phyloP scores from a whole-genome alignment of 2,329 filamentous ascomycete species.

The Chalara sp. region DNA sequence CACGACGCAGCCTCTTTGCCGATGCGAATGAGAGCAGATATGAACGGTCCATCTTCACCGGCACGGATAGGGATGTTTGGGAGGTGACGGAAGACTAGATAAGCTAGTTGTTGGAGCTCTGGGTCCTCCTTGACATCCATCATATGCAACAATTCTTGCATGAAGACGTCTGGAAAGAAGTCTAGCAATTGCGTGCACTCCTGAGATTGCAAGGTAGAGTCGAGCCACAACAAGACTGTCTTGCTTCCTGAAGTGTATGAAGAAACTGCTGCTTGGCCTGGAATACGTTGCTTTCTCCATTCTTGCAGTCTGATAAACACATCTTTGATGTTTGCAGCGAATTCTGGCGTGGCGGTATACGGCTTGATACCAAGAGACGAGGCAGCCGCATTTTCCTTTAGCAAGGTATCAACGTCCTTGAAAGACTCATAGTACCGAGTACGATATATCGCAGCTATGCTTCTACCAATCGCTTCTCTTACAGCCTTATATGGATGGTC shows the following conservation, averaged over 20 bases:
- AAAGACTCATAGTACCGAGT: conserved; percentile 94
- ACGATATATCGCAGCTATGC: conserved; percentile 80
- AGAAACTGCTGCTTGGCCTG: conserved; percentile 88
- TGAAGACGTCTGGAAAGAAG: conserved; percentile 86
- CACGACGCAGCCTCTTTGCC: conserved; percentile 79
- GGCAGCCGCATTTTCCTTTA: conserved; percentile 69
- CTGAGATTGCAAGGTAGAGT: conserved; percentile 81
- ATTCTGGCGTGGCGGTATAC: conserved; percentile 72
- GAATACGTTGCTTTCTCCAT: conserved; percentile 78
- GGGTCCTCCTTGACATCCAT: conserved; percentile 99
- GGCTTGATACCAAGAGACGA: conserved; percentile 82
- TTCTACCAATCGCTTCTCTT: conserved; percentile 86
- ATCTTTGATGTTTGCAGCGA: conserved; percentile 61
- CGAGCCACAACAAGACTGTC: conserved; percentile 91
- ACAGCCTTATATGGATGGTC: conserved; percentile 98
- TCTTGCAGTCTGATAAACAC: conserved; percentile 75
- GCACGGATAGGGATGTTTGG: conserved; percentile 90
- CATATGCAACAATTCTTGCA: conserved; percentile 94
- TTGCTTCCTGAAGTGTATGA: conserved; percentile 95
- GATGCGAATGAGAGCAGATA: conserved; percentile 79
- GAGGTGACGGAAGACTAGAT: conserved; percentile 93
- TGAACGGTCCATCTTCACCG: conserved; percentile 79
- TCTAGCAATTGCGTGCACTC: conserved; percentile 86
- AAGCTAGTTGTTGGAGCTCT: conserved; percentile 87
- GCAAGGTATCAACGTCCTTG: conserved; percentile 65